Evolutionary conservation across 2,329 filamentous ascomycete genomes (phyloP).

Genomic region (Sordariomycetes sp.): DNA sequence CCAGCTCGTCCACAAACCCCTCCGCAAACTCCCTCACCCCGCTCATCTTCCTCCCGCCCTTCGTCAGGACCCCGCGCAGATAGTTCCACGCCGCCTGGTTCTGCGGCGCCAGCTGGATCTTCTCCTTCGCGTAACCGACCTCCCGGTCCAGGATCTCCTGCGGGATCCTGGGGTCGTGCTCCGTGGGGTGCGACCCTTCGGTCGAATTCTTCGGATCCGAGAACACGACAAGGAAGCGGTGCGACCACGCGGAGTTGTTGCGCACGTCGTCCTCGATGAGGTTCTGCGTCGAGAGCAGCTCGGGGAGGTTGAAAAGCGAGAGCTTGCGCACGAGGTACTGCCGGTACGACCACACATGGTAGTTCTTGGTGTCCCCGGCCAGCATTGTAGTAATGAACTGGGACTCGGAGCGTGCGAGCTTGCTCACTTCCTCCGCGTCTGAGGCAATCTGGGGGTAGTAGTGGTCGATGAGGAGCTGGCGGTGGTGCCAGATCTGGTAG

Average conservation of each 20-base stretch:
- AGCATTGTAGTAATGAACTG: constrained; percentile 75
- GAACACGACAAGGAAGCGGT: constrained; percentile 90
- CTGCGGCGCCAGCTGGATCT: constrained; percentile 73
- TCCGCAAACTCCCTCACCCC: constrained; percentile 36
- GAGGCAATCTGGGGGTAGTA: constrained; percentile 48
- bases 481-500: constrained; percentile 92
- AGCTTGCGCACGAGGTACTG: constrained; percentile 57
- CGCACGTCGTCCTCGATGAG: constrained; percentile 73
- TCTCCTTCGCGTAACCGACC: constrained; percentile 60
- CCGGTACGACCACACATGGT: constrained; percentile 96
- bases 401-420: constrained; percentile 54
- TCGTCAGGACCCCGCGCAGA: constrained; percentile 62
- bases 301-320: constrained; percentile 59
- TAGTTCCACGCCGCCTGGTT: constrained; percentile 96
- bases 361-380: constrained; percentile 83
- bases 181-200: constrained; percentile 33
- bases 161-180: constrained; percentile 45
- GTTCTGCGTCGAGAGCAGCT: constrained; percentile 60
- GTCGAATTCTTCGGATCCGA: constrained; percentile 44
- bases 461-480: constrained; percentile 53
- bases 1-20: constrained; percentile 38
- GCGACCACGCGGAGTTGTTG: constrained; percentile 97
- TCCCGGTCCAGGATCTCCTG: constrained; percentile 61
- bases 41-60: constrained; percentile 43
- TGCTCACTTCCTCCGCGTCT: constrained; percentile 43